Percentiles rank a stretch among this genome's conserved stretches.
Evolutionary conservation across 305 asterid species (phyloP).

Genomic region (Petunia hybrid): DNA sequence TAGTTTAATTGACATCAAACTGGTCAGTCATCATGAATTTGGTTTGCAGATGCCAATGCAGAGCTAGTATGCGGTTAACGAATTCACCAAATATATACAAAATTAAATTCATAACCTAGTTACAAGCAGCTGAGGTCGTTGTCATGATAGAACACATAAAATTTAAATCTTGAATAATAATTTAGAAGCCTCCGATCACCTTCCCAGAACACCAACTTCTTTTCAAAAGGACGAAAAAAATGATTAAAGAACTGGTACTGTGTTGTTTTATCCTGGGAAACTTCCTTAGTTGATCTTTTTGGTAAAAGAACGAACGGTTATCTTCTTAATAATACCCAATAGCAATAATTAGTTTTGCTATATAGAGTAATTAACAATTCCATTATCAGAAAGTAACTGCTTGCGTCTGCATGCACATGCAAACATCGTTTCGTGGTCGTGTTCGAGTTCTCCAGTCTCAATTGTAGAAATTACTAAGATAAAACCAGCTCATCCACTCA

Average conservation of each 20-base stretch:
- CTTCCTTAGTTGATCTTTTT: neutral
- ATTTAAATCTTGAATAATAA: neutral
- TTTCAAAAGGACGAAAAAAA: too few relatives aligned
- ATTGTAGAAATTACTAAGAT: too few relatives aligned
- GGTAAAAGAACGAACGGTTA: neutral
- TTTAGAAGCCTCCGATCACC: neutral
- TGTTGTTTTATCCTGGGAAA: neutral
- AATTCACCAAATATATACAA: too few relatives aligned
- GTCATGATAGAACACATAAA: neutral
- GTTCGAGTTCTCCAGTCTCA: too few relatives aligned
- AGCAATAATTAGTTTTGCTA: neutral
- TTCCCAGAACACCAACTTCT: neutral
- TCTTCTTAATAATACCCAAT: neutral
- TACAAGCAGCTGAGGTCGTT: too few relatives aligned
- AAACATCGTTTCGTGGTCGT: neutral
- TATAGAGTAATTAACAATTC: neutral
- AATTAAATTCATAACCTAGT: too few relatives aligned
- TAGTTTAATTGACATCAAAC: too few relatives aligned
- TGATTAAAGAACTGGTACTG: neutral
- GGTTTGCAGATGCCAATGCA: too few relatives aligned
- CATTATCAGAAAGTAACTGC: neutral
- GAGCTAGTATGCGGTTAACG: too few relatives aligned
- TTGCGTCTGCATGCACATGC: constrained; percentile 35
- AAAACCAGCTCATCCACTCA: too few relatives aligned
- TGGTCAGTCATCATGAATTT: too few relatives aligned